phyloP scores from a whole-genome alignment of 495 filamentous ascomycete genomes.

The Tuber borchii region DNA sequence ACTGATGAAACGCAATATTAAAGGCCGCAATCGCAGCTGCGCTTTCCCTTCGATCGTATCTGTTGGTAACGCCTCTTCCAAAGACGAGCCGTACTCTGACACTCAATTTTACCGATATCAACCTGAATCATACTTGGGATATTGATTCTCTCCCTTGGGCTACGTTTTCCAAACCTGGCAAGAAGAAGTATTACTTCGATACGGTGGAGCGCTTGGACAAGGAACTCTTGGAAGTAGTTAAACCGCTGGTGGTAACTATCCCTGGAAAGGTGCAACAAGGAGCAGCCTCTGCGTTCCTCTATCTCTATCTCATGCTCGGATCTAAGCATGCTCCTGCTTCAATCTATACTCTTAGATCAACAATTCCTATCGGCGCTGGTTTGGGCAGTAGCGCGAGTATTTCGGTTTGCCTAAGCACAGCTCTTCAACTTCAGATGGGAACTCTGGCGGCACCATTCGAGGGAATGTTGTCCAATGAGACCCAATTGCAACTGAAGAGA shows the following conservation, averaged over 20 bases:
- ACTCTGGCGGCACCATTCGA: constrained; percentile 80
- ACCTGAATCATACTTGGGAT: constrained; percentile 80
- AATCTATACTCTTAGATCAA: constrained; percentile 85
- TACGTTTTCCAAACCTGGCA: constrained; percentile 65
- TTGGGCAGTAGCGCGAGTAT: constrained; percentile 90
- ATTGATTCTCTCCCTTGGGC: constrained; percentile 84
- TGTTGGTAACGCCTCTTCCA: constrained; percentile 82
- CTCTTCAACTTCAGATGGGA: constrained; percentile 79
- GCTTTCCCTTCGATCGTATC: constrained; percentile 88
- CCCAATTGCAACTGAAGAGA: constrained; percentile 75
- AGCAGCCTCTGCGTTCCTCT: constrained; percentile 79
- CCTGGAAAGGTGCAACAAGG: constrained; percentile 75
- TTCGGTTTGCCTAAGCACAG: constrained; percentile 78
- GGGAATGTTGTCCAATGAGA: constrained; percentile 76
- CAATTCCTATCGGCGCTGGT: constrained; percentile 86
- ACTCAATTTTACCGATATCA: constrained; percentile 79
- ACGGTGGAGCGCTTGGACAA: constrained; percentile 75
- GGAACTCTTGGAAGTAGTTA: constrained; percentile 68
- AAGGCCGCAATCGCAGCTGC: constrained; percentile 87
- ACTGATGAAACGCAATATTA: constrained; percentile 10
- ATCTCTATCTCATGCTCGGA: constrained; percentile 83
- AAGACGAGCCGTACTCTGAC: constrained; percentile 80
- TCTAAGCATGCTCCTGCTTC: constrained; percentile 68
- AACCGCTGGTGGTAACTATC: constrained; percentile 65
- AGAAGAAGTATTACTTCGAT: constrained; percentile 86